Evolutionary conservation across 495 filamentous ascomycete species (phyloP), one percentile per base, ranked within the genome.

Genomic region (Terfezia claveryi): DNA sequence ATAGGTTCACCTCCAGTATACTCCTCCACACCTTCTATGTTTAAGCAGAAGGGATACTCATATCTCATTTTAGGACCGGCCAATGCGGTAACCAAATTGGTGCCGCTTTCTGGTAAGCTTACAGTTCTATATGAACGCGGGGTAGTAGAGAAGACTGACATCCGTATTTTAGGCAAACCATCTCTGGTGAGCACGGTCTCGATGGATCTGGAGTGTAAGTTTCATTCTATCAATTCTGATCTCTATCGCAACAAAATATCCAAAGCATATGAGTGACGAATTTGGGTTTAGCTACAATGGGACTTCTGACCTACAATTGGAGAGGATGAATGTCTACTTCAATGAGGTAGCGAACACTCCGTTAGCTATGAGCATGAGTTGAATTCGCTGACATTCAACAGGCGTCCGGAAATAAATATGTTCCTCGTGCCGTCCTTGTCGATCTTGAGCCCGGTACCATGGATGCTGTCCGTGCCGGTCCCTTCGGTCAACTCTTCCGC

Each of bases 241-340:
- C 64, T 59, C 58, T 52, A 38, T 61, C 41, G 20, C 20, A 20
- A 20, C 20, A 56, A 36, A 10, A 27, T 55, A 52, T 50, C 14
- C n/a, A 54, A 32, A 32, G 27, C 23, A 9, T 50, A 12, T 36
- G 59, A 17, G 57, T 53, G 50, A 62, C 63, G 57, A 64, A 37
- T 53, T 54, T 23, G 51, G 14, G 52, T 62, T 50, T 62, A 96
- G 89, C 56, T 96, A 95, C 79, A 89, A 88, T 72, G 91, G 92
- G 65, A 83, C 85, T 60, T 95, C 89, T 54, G 91, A 96, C 72
- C 87, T 99, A 68, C 91, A 99, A 77, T 77, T 95, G 58, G 91
- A 99, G 82, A 89, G 91, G 67, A 94, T 99, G 89, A 99, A 88
- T 74, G 91, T 99, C 71, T 99, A 99, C 81, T 99, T 99, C 80